Conservation (phyloP, 1,284 basidiomycete genomes). For the Irpex sp. region DNA sequence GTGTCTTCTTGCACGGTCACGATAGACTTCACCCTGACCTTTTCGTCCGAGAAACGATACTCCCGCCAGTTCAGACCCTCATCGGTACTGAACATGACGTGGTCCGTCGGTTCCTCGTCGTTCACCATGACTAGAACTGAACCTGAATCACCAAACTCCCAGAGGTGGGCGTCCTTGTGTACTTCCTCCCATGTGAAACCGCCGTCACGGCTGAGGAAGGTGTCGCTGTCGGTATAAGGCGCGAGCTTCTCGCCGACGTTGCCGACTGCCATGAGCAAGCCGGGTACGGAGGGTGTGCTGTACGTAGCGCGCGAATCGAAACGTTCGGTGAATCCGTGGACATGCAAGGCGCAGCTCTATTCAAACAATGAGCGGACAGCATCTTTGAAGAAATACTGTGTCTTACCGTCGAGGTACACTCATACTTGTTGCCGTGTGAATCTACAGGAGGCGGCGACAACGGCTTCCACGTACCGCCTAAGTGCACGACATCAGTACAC, state of each 20-base stretch:
- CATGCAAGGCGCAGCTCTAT: slow-evolving; percentile 82
- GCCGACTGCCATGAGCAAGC: slow-evolving; percentile 95
- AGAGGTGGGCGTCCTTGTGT: slow-evolving; percentile 96
- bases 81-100: slow-evolving; percentile 85
- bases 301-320: slow-evolving; percentile 88
- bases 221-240: slow-evolving; percentile 86
- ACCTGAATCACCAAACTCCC: slow-evolving; percentile 98
- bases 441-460: slow-evolving; percentile 76
- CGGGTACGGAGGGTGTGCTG: slow-evolving; percentile 88
- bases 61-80: slow-evolving; percentile 88
- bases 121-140: slow-evolving; percentile 92
- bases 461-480: slow-evolving; percentile 85
- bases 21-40: slow-evolving; percentile 74
- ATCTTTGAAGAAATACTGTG: background rate
- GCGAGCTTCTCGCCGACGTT: slow-evolving; percentile 88
- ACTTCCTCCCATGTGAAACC: slow-evolving; percentile 99
- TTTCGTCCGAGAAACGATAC: slow-evolving; percentile 78
- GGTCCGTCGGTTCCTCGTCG: slow-evolving; percentile 91
- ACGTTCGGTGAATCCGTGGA: slow-evolving; percentile 96
- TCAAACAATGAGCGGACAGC: background rate
- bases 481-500: background rate
- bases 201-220: slow-evolving; percentile 94
- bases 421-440: slow-evolving; percentile 74
- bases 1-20: slow-evolving; percentile 91
- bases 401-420: slow-evolving; percentile 69